Base-by-base conservation (phyloP, 1,284 basidiomycete species). In the Sporisorium scitamineum region DNA sequence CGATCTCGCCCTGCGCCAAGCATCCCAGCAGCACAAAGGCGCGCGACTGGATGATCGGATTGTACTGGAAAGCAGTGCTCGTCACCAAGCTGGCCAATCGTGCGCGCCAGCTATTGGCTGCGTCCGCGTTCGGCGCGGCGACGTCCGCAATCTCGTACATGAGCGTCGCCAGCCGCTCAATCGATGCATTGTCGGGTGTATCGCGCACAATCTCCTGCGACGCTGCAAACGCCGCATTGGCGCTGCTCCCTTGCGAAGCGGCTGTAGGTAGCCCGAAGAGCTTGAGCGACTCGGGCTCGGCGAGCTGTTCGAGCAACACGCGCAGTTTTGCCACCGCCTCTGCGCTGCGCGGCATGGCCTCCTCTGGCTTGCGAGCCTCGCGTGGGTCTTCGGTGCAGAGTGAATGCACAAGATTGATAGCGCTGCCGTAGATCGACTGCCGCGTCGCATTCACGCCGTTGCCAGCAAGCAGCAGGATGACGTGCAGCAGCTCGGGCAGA, bases 81-180 rank as follows among this genome's bases (percentile, higher is more conserved):
- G 93, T 93, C n/a, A 95, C 90, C 59, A 97, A 86, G 60, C 94
- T 92, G 90, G 95, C 94, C 93, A 95, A 94, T 42, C 95, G 89
- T 27, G 94, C 93, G 64, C 93, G 90, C 95, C 95, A 97, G 16
- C 93, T 90, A 82, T 97, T 97, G 44, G 93, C 88, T 11, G 94
- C 88, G 57, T 94, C 95, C 5, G 62, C 62, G 51, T 63, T 76
- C 5, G 81, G 81, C 6, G 81, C 79, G 2, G 81, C 80, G 8
- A 80, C 64, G 27, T 83, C 80, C 3, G 76, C 70, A 14, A 83
- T 61, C 48, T 75, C 73, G 62, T 82, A 83, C 72, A 83, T 71
- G 16, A 80, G 51, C 54, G 41, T 57, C 8, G 81, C 80, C 6
- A 83, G 70, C 20, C 66, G 66, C 50, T 78, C 81, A 52, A 83